Evolutionary conservation across 805 yeast species (phyloP).

Genomic region (Metschnikowia proteae): DNA sequence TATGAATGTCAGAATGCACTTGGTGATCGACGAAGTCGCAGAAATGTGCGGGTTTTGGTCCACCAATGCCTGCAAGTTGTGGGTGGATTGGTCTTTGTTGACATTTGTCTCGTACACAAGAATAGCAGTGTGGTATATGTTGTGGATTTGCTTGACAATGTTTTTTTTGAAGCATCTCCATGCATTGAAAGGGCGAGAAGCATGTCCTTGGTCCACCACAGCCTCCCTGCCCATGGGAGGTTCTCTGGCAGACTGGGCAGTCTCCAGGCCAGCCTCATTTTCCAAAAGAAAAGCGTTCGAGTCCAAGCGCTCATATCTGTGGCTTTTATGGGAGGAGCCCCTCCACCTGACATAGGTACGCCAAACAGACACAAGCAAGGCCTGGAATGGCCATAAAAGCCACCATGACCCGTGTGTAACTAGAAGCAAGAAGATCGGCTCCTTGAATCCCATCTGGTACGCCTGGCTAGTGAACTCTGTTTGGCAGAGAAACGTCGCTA

Average conservation of each 20-base stretch:
- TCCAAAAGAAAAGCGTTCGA: conserved; percentile 30
- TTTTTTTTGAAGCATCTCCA: conserved; percentile 32
- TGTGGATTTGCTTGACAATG: conserved; percentile 40
- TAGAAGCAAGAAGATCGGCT: conserved; percentile 63
- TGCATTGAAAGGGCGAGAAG: conserved; percentile 13
- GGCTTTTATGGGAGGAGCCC: conserved; percentile 9
- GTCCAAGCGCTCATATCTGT: conserved; percentile 27
- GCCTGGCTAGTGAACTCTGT: conserved; percentile 77
- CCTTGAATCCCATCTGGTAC: conserved; percentile 54
- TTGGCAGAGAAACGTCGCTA: conserved; percentile 65
- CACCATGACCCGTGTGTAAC: conserved; percentile 81
- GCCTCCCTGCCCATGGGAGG: conserved; percentile 8
- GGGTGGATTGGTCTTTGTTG: conserved; percentile 32
- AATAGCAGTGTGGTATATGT: conserved; percentile 41
- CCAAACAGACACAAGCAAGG: conserved; percentile 43
- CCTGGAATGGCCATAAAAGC: conserved; percentile 68
- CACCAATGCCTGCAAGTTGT: conserved; percentile 31
- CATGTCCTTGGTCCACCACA: conserved; percentile 1
- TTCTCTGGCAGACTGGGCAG: conserved; percentile 7
- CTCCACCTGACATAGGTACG: conserved; percentile 36
- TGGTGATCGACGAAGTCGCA: conserved; percentile 28
- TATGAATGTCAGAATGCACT: conserved; percentile 34
- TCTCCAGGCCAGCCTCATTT: conserved; percentile 10
- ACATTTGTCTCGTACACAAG: conserved; percentile 41
- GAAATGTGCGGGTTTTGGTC: conserved; percentile 37